phyloP scores from a whole-genome alignment of 495 filamentous ascomycete species.

The Aspergillus affinis region DNA sequence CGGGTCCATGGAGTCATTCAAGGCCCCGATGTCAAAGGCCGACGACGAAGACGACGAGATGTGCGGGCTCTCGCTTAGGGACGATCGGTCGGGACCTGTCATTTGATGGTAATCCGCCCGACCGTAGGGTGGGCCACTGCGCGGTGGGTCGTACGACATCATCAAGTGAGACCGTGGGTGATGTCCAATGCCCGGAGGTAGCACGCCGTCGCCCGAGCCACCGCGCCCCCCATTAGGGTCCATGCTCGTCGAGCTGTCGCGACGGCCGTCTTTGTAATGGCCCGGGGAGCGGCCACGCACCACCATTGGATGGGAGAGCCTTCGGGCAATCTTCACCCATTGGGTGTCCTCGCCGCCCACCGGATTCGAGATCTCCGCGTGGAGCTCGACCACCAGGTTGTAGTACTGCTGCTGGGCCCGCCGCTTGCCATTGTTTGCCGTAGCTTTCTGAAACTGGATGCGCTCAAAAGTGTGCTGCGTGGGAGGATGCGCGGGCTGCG shows the following conservation, averaged over 20 bases:
- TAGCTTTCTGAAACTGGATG: constrained; percentile 95
- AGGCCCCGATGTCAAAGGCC: constrained; percentile 38
- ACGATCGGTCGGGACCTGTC: constrained; percentile 35
- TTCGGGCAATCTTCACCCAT: constrained; percentile 77
- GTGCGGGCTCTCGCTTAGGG: constrained; percentile 41
- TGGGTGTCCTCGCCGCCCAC: constrained; percentile 34
- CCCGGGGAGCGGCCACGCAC: constrained; percentile 91
- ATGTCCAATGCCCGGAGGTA: constrained; percentile 38
- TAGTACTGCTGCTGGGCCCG: constrained; percentile 93
- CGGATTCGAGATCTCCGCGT: constrained; percentile 63
- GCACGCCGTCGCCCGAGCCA: constrained; percentile 32
- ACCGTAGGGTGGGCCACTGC: constrained; percentile 35
- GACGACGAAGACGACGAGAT: constrained; percentile 48
- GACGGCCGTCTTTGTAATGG: constrained; percentile 84
- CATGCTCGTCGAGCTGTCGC: constrained; percentile 68
- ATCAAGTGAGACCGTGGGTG: constrained; percentile 38
- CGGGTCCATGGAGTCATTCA: constrained; percentile 43
- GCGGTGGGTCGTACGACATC: constrained; percentile 40
- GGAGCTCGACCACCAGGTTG: constrained; percentile 86
- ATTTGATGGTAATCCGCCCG: constrained; percentile 40
- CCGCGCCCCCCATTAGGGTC: constrained; percentile 62
- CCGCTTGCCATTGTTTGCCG: constrained; percentile 93
- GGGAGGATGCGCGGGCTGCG: constrained; percentile 42
- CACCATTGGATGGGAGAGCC: constrained; percentile 83
- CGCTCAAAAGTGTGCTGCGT: constrained; percentile 73